phyloP scores from a whole-genome alignment of 2,329 filamentous ascomycete genomes.

The Botrytis cinerea region DNA sequence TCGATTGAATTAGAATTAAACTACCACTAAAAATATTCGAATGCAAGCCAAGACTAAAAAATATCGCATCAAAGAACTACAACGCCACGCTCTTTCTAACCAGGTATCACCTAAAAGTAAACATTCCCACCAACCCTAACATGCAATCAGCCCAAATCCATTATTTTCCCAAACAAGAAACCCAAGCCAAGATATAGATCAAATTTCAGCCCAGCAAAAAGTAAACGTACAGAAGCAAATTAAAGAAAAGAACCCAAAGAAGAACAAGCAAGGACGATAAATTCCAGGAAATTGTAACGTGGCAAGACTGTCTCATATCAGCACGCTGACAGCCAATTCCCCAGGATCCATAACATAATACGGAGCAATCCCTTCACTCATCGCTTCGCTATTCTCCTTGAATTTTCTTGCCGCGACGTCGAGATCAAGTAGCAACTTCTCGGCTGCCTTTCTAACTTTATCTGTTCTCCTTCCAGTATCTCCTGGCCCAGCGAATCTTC shows the following conservation, averaged over 20 bases:
- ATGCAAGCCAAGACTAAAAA: rapidly evolving
- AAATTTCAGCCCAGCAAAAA: background rate
- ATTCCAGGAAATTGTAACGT: background rate
- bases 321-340: constrained; percentile 7
- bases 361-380: constrained; percentile 13
- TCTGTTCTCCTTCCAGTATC: constrained; percentile 1
- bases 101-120: background rate
- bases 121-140: background rate
- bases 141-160: background rate
- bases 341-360: constrained; percentile 19
- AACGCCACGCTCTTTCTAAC: background rate
- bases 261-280: background rate
- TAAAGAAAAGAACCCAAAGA: background rate
- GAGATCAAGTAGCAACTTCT: constrained; percentile 20
- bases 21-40: background rate
- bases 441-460: background rate
- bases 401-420: constrained; percentile 7
- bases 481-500: constrained; percentile 7
- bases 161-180: background rate
- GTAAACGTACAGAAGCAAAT: background rate
- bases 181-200: background rate
- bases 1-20: background rate
- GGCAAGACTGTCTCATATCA: background rate
- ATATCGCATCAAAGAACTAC: background rate
- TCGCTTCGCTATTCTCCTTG: constrained; percentile 11